phyloP scores from a whole-genome alignment of 805 yeast genomes.

The Starmerella apis region DNA sequence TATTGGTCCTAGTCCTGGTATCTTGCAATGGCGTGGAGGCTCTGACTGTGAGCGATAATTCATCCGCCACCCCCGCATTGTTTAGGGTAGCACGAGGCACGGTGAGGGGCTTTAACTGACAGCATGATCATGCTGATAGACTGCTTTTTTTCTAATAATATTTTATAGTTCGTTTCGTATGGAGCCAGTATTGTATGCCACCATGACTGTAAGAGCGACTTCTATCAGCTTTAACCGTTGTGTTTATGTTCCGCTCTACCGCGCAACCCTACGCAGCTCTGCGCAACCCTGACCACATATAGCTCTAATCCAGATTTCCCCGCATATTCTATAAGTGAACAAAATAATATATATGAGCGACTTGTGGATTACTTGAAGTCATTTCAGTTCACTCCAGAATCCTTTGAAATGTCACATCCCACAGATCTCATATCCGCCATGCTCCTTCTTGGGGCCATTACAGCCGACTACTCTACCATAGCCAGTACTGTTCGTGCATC shows the following conservation, averaged over 20 bases:
- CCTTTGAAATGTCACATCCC: background rate
- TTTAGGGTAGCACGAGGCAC: background rate
- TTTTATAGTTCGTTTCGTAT: too few relatives aligned
- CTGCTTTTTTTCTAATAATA: too few relatives aligned
- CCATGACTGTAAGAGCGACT: too few relatives aligned
- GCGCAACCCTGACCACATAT: background rate
- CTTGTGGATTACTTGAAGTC: too few relatives aligned
- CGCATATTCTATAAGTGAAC: background rate
- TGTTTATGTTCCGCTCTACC: too few relatives aligned
- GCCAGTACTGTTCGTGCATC: background rate
- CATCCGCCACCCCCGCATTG: background rate
- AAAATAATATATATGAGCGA: background rate
- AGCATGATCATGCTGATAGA: background rate
- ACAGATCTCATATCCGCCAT: background rate
- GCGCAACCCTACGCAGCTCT: too few relatives aligned
- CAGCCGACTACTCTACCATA: conserved; percentile 2
- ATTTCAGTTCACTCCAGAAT: background rate
- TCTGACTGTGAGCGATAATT: too few relatives aligned
- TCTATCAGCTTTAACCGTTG: background rate
- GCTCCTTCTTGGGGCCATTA: background rate
- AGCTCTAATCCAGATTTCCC: background rate
- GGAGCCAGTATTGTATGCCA: too few relatives aligned
- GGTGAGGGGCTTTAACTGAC: background rate
- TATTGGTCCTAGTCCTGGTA: too few relatives aligned
- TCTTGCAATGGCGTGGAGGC: too few relatives aligned